phyloP scores from a whole-genome alignment of 805 yeast genomes.

The Saturnispora sanitii region DNA sequence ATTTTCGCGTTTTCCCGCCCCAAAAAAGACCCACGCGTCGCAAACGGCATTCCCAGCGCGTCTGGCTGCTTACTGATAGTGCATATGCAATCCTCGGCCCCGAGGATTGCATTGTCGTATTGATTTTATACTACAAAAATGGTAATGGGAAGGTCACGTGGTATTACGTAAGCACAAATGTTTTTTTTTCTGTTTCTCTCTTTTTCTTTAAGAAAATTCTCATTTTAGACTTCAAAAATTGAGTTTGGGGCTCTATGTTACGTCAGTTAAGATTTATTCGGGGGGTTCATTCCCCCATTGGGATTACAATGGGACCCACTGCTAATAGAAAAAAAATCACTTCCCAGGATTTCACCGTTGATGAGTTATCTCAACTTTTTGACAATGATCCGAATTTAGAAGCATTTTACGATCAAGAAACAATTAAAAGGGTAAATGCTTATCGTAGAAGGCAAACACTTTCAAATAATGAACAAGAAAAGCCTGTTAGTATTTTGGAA shows the following conservation, averaged over 20 bases:
- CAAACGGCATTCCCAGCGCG: no score
- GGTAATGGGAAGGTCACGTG: no score
- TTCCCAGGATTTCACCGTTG: neutral
- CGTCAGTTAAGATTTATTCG: neutral
- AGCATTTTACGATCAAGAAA: conserved; percentile 18
- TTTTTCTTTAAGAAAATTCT: no score
- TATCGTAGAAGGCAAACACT: neutral
- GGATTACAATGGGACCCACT: neutral
- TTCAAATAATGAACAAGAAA: neutral
- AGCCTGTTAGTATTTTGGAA: neutral
- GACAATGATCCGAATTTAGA: conserved; percentile 24
- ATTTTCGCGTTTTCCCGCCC: no score
- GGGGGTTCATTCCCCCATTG: conserved; percentile 1
- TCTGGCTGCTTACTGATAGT: no score
- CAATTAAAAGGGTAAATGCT: conserved; percentile 1
- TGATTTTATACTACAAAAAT: no score
- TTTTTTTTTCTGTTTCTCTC: no score
- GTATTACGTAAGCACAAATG: no score
- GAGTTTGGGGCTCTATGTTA: neutral
- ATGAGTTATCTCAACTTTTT: conserved; percentile 15
- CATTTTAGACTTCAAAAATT: no score
- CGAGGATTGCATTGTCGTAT: no score
- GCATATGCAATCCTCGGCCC: no score
- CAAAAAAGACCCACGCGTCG: no score
- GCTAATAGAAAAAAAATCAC: neutral